Evolutionary conservation across 306 rosid genomes (phyloP).

Genomic region (Ammopiptanthus mongolicus): DNA sequence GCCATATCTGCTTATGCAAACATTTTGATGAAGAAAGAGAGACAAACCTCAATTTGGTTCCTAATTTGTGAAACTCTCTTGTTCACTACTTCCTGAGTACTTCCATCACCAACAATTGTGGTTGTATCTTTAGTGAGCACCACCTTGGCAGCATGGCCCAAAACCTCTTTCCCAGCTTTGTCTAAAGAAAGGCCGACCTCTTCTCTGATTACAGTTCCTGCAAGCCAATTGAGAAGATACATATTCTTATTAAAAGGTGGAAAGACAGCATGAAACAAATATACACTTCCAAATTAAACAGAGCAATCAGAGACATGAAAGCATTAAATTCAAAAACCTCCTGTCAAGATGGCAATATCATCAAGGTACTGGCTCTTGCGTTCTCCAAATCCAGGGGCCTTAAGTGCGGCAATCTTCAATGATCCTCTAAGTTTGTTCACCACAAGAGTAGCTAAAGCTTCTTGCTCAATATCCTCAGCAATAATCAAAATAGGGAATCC

Average conservation of each 20-base stretch:
- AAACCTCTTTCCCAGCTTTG: constrained; percentile 90
- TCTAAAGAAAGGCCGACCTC: constrained; percentile 92
- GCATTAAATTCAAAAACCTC: constrained; percentile 45
- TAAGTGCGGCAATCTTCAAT: constrained; percentile 92
- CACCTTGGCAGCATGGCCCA: constrained; percentile 87
- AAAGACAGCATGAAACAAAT: neutral
- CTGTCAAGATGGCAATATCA: constrained; percentile 92
- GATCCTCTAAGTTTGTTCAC: constrained; percentile 98
- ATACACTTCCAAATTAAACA: neutral
- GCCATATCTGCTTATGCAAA: neutral
- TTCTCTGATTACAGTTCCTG: constrained; percentile 92
- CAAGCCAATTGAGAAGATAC: constrained; percentile 1
- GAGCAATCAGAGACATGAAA: neutral
- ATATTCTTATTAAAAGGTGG: neutral
- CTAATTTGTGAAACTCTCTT: constrained; percentile 90
- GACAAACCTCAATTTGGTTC: constrained; percentile 74
- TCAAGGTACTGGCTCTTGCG: constrained; percentile 99
- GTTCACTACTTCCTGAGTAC: constrained; percentile 88
- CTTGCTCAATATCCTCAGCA: constrained; percentile 97
- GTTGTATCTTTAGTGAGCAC: constrained; percentile 94
- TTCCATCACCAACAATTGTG: constrained; percentile 95
- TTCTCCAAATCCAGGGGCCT: constrained; percentile 99
- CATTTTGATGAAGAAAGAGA: neutral
- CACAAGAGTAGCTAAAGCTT: constrained; percentile 94
- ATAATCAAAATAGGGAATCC: constrained; percentile 81